phyloP scores from a whole-genome alignment of 306 rosid genomes.

The Trifolium pratense region DNA sequence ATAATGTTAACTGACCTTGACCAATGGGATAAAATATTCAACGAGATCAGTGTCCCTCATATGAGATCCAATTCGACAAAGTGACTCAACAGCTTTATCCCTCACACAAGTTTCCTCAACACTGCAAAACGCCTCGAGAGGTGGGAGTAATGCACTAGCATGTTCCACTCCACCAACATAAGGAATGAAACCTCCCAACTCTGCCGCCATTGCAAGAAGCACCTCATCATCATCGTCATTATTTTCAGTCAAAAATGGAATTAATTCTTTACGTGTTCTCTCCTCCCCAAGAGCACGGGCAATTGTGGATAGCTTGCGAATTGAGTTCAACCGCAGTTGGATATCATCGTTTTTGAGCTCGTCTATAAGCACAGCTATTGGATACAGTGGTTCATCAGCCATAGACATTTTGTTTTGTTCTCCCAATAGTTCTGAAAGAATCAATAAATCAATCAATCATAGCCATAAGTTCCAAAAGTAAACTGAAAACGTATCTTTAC shows the following conservation, averaged over 20 bases:
- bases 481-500: neutral
- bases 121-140: conserved; percentile 85
- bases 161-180: conserved; percentile 97
- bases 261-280: conserved; percentile 85
- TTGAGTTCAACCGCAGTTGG: conserved; percentile 88
- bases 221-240: conserved; percentile 96
- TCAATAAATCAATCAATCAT: conserved; percentile 19
- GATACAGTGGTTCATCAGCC: conserved; percentile 89
- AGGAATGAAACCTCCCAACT: conserved; percentile 91
- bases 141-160: conserved; percentile 85
- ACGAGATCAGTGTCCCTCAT: conserved; percentile 93
- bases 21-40: conserved; percentile 84
- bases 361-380: conserved; percentile 94
- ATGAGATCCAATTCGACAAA: conserved; percentile 93
- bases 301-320: conserved; percentile 92
- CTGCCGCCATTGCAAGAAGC: conserved; percentile 99
- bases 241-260: conserved; percentile 88
- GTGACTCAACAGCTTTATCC: conserved; percentile 91
- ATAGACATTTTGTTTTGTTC: conserved; percentile 54
- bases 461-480: neutral
- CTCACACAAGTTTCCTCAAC: conserved; percentile 98
- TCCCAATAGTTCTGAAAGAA: conserved; percentile 47
- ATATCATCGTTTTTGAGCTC: conserved; percentile 97
- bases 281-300: conserved; percentile 99
- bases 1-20: conserved; percentile 65